Conservation (phyloP, 2,329 filamentous ascomycete genomes). For the Arthrinium phaeospermum region DNA sequence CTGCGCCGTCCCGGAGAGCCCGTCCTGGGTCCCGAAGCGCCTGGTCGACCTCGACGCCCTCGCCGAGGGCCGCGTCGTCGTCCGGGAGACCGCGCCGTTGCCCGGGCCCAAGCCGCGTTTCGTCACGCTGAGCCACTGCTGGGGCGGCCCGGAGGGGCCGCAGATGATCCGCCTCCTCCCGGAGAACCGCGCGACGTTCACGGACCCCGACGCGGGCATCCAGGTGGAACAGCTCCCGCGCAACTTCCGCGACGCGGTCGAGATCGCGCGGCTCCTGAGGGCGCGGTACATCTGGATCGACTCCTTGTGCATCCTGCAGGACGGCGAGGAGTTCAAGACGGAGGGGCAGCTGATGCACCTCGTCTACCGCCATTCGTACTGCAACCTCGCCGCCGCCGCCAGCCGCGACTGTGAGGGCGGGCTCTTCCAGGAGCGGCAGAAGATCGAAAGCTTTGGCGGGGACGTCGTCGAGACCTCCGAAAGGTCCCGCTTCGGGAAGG, state of each 20-base stretch:
- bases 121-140: background rate
- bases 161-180: background rate
- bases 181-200: background rate
- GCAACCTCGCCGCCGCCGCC: slow-evolving; percentile 19
- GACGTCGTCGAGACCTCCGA: background rate
- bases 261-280: background rate
- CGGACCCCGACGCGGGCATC: background rate
- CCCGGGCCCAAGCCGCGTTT: background rate
- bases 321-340: slow-evolving; percentile 20
- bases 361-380: slow-evolving; percentile 20
- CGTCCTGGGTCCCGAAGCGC: slow-evolving; percentile 1
- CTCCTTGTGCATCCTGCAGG: slow-evolving; percentile 24
- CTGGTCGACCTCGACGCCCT: background rate
- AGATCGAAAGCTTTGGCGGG: background rate
- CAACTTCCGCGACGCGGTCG: slow-evolving; percentile 20
- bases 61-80: background rate
- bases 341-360: slow-evolving; percentile 18
- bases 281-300: slow-evolving; percentile 24
- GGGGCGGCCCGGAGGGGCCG: background rate
- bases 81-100: background rate
- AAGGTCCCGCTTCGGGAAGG: background rate
- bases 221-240: background rate
- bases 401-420: slow-evolving; percentile 4
- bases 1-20: background rate
- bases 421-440: background rate